Percentiles rank a stretch among this genome's conserved stretches.
Evolutionary conservation across 805 yeast species (phyloP).

Genomic region (Naumovozyma baii): DNA sequence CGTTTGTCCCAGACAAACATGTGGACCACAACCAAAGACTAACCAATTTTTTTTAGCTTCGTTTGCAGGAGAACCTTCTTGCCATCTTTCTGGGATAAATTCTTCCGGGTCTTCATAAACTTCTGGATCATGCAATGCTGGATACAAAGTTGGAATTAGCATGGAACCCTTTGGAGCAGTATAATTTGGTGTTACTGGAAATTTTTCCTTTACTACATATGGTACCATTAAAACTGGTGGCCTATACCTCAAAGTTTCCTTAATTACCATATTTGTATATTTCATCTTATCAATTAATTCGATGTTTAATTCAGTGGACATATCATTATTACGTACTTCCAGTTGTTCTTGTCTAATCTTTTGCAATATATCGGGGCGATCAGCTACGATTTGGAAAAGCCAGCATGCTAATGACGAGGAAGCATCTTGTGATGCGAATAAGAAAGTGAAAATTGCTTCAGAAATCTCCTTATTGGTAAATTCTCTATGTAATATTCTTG

Average conservation of each 20-base stretch:
- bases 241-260: constrained; percentile 85
- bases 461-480: constrained; percentile 87
- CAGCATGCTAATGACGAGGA: constrained; percentile 95
- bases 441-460: constrained; percentile 91
- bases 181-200: constrained; percentile 74
- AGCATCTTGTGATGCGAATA: constrained; percentile 97
- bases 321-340: constrained; percentile 69
- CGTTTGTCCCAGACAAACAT: constrained; percentile 88
- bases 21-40: constrained; percentile 96
- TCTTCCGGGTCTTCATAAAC: constrained; percentile 91
- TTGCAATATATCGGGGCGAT: constrained; percentile 80
- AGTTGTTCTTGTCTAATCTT: constrained; percentile 91
- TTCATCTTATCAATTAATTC: constrained; percentile 78
- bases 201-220: constrained; percentile 77
- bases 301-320: constrained; percentile 47
- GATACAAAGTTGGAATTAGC: constrained; percentile 93
- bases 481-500: constrained; percentile 60
- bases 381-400: constrained; percentile 94
- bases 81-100: constrained; percentile 95
- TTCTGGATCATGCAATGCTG: constrained; percentile 95
- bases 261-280: constrained; percentile 84
- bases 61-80: constrained; percentile 61
- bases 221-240: constrained; percentile 99
- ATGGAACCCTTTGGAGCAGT: constrained; percentile 95
- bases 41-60: constrained; percentile 85